Evolutionary conservation across 2,329 filamentous ascomycete genomes (phyloP).

Genomic region (Decorospora gaudefroyi): DNA sequence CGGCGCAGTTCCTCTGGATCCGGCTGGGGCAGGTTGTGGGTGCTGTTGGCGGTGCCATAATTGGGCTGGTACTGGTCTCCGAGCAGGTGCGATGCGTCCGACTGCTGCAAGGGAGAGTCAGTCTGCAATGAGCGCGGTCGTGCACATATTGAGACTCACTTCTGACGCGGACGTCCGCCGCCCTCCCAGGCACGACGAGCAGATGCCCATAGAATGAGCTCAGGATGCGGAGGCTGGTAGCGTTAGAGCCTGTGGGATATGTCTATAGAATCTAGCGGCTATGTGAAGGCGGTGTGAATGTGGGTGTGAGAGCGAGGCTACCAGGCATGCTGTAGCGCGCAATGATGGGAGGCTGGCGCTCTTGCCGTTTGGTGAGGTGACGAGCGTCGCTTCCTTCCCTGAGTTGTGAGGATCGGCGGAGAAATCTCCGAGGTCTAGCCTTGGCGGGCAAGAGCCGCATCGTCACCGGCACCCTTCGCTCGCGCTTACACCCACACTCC

Average conservation of each 20-base stretch:
- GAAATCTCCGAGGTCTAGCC: slow-evolving; percentile 24
- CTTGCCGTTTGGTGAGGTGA: slow-evolving; percentile 6
- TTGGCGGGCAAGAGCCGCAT: slow-evolving; percentile 20
- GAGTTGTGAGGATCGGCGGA: slow-evolving; percentile 17
- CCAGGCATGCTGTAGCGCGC: slow-evolving; percentile 20
- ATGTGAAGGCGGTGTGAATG: slow-evolving; percentile 1
- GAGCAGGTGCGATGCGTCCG: slow-evolving; percentile 54
- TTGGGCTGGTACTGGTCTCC: slow-evolving; percentile 51
- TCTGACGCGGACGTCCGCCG: slow-evolving; percentile 52
- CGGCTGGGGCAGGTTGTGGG: slow-evolving; percentile 48
- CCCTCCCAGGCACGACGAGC: slow-evolving; percentile 55
- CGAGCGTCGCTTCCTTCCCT: background rate
- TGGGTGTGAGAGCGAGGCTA: slow-evolving; percentile 12
- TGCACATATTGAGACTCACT: slow-evolving; percentile 39
- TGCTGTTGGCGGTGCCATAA: slow-evolving; percentile 51
- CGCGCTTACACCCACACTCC: background rate
- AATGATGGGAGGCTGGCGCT: slow-evolving; percentile 22
- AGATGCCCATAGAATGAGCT: slow-evolving; percentile 53
- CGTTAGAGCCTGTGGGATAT: slow-evolving; percentile 2
- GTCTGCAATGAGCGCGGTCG: slow-evolving; percentile 13
- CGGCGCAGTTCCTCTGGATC: slow-evolving; percentile 56
- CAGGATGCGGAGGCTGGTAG: background rate
- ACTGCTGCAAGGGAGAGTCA: slow-evolving; percentile 48
- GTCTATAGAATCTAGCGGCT: background rate
- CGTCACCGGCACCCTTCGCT: background rate